Base-by-base conservation (phyloP, 164 flowering plant species). In the Vitis cinerea region DNA sequence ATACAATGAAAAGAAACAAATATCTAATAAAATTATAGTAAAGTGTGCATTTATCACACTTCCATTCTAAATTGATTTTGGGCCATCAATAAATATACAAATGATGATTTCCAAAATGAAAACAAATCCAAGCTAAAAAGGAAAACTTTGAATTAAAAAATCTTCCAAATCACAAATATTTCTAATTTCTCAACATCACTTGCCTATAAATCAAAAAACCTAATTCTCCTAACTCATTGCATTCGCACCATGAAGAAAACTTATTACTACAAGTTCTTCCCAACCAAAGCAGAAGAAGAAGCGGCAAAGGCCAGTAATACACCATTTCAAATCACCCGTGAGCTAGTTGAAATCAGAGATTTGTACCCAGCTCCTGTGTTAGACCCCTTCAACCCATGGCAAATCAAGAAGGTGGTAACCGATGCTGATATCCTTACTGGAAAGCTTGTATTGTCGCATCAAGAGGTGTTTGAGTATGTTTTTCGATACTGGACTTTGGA, bases 381-480 rank as follows among this genome's bases (percentile, higher is more conserved):
- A 4, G 72, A 73, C 51, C 65, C 63, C 0, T 29, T 27, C 17
- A 55, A 73, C 19, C 76, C 76, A 16, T 73, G 72, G 76, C 9
- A 10, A 57, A 62, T 73, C 52, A 16, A 15, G 4, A 73, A 62
- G 55, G 15, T 9, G 29, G 17, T 63, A 12, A 67, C 67, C 0
- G 19, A 4, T 4, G 15, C 19, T n/a, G 76, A 67, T 8, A 55
- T 73, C 13, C 16, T 37, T 8, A 44, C 5, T 0, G 64, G 67
- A 52, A 11, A 0, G 55, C 14, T 52, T 11, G 55, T 52, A 11
- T 3, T 52, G 55, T 52, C 55, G 4, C 55, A 52, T 15, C n/a
- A 52, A 11, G 55, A 52, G 0, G n/a, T 52, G 13, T 52, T 52
- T 15, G 55, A 52, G 14, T 15, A 52, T 15, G 55, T 52, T 15